These are phyloP conservation scores for Hippophae gyantsensis DNA, from an alignment of 306 rosid genomes.

Conservation along the genomic window DNA sequence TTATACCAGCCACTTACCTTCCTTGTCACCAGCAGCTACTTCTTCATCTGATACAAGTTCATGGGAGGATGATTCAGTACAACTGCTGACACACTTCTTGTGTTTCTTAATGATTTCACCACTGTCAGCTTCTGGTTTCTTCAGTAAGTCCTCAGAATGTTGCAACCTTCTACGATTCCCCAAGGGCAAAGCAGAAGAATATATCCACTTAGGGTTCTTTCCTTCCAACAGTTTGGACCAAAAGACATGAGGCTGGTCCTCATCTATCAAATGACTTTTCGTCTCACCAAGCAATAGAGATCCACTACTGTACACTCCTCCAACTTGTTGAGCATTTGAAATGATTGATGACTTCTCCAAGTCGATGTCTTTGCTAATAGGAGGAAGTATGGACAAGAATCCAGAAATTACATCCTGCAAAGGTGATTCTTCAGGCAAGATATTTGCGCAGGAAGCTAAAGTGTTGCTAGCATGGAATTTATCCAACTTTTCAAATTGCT, in stretches of 20 bases:
- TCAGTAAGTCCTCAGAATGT: constrained; percentile 25
- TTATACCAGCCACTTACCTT: constrained; percentile 42
- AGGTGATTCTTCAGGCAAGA: constrained; percentile 24
- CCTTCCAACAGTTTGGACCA: constrained; percentile 68
- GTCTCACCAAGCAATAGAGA: constrained; percentile 45
- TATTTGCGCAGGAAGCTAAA: constrained; percentile 14
- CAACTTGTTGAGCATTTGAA: constrained; percentile 51
- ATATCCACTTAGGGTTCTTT: constrained; percentile 65
- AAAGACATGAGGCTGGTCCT: constrained; percentile 43
- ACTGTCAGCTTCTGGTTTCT: constrained; percentile 26
- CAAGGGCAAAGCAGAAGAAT: constrained; percentile 36
- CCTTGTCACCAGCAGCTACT: constrained; percentile 22
- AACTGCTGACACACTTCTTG: constrained; percentile 37
- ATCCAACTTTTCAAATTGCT: constrained; percentile 48
- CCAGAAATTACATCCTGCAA: constrained; percentile 39
- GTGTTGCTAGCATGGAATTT: constrained; percentile 37
- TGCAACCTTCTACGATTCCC: constrained; percentile 65
- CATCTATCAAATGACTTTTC: constrained; percentile 27
- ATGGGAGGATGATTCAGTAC: constrained; percentile 20
- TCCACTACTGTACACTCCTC: constrained; percentile 35
- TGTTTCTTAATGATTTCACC: constrained; percentile 48
- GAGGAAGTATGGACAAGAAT: constrained; percentile 41
- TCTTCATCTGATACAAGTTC: constrained; percentile 36
- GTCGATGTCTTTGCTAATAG: constrained; percentile 31
- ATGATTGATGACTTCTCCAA: constrained; percentile 32